phyloP scores from a whole-genome alignment of 2,329 filamentous ascomycete species.

The Phoma sp. region DNA sequence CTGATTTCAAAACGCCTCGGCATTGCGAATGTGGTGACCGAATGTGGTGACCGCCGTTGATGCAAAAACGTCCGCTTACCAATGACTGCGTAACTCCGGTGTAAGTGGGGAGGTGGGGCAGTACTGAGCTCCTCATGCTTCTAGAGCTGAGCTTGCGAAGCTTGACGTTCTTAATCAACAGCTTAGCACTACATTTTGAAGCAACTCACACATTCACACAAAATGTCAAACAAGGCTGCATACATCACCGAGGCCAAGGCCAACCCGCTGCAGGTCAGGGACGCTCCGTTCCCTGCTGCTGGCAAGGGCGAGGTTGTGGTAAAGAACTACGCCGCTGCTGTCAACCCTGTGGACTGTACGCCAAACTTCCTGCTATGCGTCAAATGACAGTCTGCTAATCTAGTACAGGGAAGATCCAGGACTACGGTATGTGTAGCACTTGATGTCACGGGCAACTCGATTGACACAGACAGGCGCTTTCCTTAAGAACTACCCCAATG shows the following conservation, averaged over 20 bases:
- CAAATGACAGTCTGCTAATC: constrained; percentile 4
- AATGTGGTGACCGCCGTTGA: too few relatives aligned
- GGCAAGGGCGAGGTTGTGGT: constrained; percentile 42
- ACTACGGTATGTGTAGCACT: constrained; percentile 29
- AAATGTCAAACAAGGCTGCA: constrained; percentile 43
- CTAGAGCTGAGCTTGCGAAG: neutral
- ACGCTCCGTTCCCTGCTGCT: constrained; percentile 35
- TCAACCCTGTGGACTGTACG: constrained; percentile 44
- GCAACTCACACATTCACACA: neutral
- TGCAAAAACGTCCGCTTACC: constrained; percentile 1
- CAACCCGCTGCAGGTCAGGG: constrained; percentile 37
- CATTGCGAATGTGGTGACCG: too few relatives aligned
- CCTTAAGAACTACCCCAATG: constrained; percentile 41
- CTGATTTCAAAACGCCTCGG: too few relatives aligned
- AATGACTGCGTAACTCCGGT: neutral
- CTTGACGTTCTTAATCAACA: neutral
- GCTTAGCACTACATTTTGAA: neutral
- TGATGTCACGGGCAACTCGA: neutral
- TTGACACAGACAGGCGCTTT: constrained; percentile 37
- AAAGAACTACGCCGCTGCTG: constrained; percentile 42
- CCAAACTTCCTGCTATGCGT: neutral
- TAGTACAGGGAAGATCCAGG: constrained; percentile 38
- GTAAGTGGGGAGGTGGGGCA: neutral
- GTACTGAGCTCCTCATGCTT: neutral
- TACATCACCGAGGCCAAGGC: constrained; percentile 39